phyloP scores from a whole-genome alignment of 2,329 filamentous ascomycete species.

The Acephala macrosclerotiorum region DNA sequence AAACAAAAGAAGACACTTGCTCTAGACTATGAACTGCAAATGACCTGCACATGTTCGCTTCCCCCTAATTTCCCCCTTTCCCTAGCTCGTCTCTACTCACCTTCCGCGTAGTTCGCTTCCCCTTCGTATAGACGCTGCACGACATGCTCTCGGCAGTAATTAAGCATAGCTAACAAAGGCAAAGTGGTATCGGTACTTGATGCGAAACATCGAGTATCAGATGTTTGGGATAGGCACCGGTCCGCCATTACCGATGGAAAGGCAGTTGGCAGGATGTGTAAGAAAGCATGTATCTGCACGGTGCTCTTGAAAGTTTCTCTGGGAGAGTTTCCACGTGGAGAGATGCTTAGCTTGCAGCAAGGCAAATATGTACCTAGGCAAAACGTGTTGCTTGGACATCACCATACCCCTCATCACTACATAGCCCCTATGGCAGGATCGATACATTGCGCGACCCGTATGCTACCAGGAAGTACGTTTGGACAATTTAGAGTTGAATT shows the following conservation, averaged over 20 bases:
- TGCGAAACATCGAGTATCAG: background rate
- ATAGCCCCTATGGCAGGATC: background rate
- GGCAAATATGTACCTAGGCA: background rate
- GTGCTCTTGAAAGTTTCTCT: background rate
- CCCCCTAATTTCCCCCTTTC: background rate
- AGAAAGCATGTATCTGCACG: background rate
- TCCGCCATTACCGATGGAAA: background rate
- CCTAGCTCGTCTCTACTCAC: background rate
- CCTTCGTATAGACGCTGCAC: background rate
- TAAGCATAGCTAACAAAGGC: background rate
- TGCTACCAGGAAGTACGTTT: slow-evolving; percentile 2
- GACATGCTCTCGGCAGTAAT: background rate
- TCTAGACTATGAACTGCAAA: background rate
- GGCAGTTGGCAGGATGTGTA: background rate
- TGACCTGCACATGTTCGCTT: background rate
- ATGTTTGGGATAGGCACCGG: background rate
- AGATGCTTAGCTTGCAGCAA: background rate
- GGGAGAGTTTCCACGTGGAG: background rate
- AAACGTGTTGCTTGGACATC: background rate
- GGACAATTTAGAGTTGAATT: background rate
- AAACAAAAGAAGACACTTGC: background rate
- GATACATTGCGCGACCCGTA: background rate
- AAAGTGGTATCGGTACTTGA: background rate
- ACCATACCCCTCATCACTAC: background rate
- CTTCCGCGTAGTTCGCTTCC: no score